A percentile compares a stretch with the other conserved stretches of the same genome.
Evolutionary conservation across 371 early-diverging fungal species (phyloP).

Genomic region (Dinochytrium kinnereticum): DNA sequence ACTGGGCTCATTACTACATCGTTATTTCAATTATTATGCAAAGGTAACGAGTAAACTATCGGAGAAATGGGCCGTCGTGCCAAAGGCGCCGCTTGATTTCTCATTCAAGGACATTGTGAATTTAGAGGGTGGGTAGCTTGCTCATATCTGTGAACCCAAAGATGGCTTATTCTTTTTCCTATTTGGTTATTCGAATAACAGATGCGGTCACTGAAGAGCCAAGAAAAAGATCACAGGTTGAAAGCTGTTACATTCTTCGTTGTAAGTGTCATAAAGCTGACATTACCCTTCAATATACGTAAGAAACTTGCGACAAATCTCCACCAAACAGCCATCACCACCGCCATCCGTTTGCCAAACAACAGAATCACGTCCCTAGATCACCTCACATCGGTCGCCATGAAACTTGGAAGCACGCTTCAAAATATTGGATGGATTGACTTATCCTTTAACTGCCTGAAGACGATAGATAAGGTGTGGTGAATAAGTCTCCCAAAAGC

Average conservation of each 20-base stretch:
- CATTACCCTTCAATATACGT: not conserved
- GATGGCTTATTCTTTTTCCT: not conserved
- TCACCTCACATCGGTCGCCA: conserved; percentile 22
- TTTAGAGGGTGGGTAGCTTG: conserved; percentile 32
- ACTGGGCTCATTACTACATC: not conserved
- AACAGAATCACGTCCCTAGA: conserved; percentile 29
- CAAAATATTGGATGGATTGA: conserved; percentile 42
- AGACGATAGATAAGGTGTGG: conserved; percentile 35
- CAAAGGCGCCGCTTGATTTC: conserved; percentile 34
- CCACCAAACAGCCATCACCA: conserved; percentile 24
- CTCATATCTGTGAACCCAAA: too few species aligned
- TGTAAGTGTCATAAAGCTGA: not conserved
- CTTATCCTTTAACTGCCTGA: conserved; percentile 42
- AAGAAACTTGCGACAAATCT: conserved; percentile 4
- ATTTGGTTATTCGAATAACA: not conserved
- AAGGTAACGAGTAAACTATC: conserved; percentile 15
- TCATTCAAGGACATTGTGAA: conserved; percentile 38
- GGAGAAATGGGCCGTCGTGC: conserved; percentile 29
- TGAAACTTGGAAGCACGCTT: not conserved
- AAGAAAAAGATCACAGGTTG: conserved; percentile 17
- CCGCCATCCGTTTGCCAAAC: conserved; percentile 38
- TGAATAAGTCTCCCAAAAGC: not conserved
- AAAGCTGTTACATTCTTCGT: too few species aligned
- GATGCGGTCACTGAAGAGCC: conserved; percentile 36
- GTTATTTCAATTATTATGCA: not conserved